Percentiles rank a stretch among this genome's conserved stretches.
Conservation (phyloP, 371 early-diverging fungal genomes). For the Mucor racemosus region DNA sequence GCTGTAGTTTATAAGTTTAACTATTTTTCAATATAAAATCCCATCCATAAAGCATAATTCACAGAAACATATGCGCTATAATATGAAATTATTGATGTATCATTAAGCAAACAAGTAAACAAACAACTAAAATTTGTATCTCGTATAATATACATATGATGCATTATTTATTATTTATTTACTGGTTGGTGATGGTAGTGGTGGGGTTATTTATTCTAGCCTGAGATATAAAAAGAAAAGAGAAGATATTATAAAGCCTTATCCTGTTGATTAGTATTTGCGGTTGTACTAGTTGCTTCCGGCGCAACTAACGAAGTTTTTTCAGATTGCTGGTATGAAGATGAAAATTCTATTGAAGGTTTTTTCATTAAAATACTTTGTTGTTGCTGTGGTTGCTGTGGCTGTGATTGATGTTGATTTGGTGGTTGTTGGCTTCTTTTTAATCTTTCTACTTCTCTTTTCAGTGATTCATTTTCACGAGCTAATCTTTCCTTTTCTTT, state of each 20-base stretch:
- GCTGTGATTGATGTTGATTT: neutral
- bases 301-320: slow-evolving; percentile 14
- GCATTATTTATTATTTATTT: too few species aligned
- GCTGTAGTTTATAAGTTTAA: too few species aligned
- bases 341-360: slow-evolving; percentile 11
- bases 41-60: too few species aligned
- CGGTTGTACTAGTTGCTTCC: slow-evolving; percentile 20
- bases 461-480: slow-evolving; percentile 29
- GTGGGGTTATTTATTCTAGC: neutral
- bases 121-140: too few species aligned
- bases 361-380: slow-evolving; percentile 9
- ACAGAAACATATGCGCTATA: too few species aligned
- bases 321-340: slow-evolving; percentile 1
- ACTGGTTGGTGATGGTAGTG: too few species aligned
- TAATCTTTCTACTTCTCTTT: slow-evolving; percentile 29
- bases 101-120: too few species aligned
- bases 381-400: neutral
- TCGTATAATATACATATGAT: too few species aligned
- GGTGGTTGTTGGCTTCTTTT: slow-evolving; percentile 14
- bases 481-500: slow-evolving; percentile 31
- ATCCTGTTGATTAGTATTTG: slow-evolving; percentile 11
- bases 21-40: too few species aligned
- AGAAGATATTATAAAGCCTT: slow-evolving; percentile 4
- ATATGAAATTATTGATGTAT: too few species aligned
- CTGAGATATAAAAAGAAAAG: neutral